phyloP scores from a whole-genome alignment of 306 rosid species.

The Acacia confusa region DNA sequence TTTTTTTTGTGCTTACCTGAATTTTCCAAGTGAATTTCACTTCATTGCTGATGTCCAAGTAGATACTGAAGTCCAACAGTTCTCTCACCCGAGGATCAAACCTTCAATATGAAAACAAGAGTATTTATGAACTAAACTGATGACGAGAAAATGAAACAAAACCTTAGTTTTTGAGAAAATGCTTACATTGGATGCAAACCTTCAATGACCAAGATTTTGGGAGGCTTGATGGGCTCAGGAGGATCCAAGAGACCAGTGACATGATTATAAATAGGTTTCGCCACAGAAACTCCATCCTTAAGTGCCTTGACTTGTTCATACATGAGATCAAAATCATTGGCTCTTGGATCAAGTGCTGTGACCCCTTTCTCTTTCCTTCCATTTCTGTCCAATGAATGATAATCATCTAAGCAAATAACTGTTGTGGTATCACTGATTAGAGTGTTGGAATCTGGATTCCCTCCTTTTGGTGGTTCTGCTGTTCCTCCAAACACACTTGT shows the following conservation, averaged over 20 bases:
- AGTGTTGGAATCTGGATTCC: conserved; percentile 96
- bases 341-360: conserved; percentile 95
- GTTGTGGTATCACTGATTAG: conserved; percentile 95
- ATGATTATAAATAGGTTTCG: conserved; percentile 91
- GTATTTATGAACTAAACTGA: background rate
- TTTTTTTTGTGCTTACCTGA: conserved; percentile 53
- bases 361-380: conserved; percentile 92
- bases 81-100: conserved; percentile 87
- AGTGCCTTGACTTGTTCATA: conserved; percentile 90
- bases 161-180: background rate
- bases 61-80: conserved; percentile 94
- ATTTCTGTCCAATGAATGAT: conserved; percentile 88
- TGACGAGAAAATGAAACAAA: background rate
- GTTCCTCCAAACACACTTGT: conserved; percentile 96
- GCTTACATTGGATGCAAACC: conserved; percentile 98
- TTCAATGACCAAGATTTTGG: conserved; percentile 95
- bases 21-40: conserved; percentile 99
- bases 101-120: conserved; percentile 44
- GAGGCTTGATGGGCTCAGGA: conserved; percentile 91
- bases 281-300: conserved; percentile 66
- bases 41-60: conserved; percentile 97
- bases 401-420: conserved; percentile 93
- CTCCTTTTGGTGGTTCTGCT: conserved; percentile 93
- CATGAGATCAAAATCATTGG: conserved; percentile 92
- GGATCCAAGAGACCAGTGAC: conserved; percentile 96